A percentile compares a stretch with the other conserved stretches of the same genome.
These are phyloP conservation scores for Kodamaea hsintzibuensis DNA, from an alignment of 805 yeast genomes.

Conservation along the genomic window DNA sequence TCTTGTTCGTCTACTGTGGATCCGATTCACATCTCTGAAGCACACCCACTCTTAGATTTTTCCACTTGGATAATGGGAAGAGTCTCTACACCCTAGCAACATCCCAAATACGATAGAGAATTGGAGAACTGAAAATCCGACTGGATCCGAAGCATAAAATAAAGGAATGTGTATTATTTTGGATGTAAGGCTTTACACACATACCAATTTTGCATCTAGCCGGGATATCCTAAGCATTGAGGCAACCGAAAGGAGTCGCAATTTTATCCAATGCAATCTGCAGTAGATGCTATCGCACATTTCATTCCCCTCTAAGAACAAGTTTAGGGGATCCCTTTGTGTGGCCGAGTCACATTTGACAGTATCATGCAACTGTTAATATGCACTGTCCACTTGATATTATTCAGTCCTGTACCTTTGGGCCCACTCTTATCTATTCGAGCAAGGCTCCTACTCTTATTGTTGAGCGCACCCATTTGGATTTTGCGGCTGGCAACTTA, in stretches of 20 bases:
- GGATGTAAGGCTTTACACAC: not conserved
- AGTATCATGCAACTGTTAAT: not conserved
- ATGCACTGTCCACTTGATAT: not conserved
- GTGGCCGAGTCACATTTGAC: not conserved
- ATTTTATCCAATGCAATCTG: not conserved
- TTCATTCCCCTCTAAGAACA: too few species aligned
- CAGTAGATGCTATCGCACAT: not conserved
- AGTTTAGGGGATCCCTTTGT: not conserved
- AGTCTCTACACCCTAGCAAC: not conserved
- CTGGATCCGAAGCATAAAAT: not conserved
- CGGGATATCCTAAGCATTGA: not conserved
- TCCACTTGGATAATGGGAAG: not conserved
- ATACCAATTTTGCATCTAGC: not conserved
- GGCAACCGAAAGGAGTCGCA: not conserved
- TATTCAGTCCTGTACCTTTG: not conserved
- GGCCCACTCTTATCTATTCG: not conserved
- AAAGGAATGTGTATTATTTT: too few species aligned
- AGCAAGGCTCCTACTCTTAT: not conserved
- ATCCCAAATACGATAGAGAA: not conserved
- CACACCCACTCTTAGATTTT: not conserved
- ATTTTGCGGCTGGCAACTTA: too few species aligned
- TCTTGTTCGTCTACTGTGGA: not conserved
- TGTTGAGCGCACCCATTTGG: not conserved
- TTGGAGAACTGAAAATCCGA: not conserved
- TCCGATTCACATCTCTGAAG: not conserved